A percentile compares a stretch with the other conserved stretches of the same genome.
Conservation (phyloP, 2,329 filamentous ascomycete genomes). For the Massarina eburnea region DNA sequence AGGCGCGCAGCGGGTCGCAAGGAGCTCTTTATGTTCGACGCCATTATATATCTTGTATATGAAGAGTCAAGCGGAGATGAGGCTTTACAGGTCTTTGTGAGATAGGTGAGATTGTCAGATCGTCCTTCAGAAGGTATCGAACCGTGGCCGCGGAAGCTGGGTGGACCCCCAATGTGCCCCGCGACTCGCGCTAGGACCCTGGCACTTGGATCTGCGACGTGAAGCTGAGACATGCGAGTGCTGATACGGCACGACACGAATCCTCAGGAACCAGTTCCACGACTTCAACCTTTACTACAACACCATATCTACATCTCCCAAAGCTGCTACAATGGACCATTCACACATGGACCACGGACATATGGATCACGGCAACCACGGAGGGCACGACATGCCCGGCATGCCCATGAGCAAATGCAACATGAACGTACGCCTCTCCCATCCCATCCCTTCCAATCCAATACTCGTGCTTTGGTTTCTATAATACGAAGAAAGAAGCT, state of each 20-base stretch:
- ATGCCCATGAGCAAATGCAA: constrained; percentile 66
- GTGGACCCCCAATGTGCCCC: too few species aligned
- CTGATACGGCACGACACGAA: background rate
- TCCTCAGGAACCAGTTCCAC: constrained; percentile 1
- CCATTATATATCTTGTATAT: background rate
- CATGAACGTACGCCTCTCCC: constrained; percentile 74
- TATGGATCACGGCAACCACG: constrained; percentile 59
- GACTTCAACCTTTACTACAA: background rate
- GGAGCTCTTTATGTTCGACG: constrained; percentile 16
- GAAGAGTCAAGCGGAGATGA: too few species aligned
- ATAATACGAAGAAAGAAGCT: constrained; percentile 2
- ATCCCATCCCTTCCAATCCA: background rate
- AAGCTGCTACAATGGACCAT: constrained; percentile 23
- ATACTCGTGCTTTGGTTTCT: background rate
- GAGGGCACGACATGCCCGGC: constrained; percentile 57
- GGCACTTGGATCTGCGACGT: constrained; percentile 6
- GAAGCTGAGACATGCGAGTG: background rate
- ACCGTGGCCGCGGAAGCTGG: constrained; percentile 15
- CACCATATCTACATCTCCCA: background rate
- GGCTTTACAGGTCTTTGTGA: too few species aligned
- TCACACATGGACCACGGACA: constrained; percentile 41
- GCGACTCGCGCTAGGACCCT: constrained; percentile 11
- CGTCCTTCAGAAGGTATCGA: constrained; percentile 3
- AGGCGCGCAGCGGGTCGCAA: constrained; percentile 17
- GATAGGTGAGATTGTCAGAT: background rate